phyloP scores from a whole-genome alignment of 1,139 yeast genomes.

The Sugiyamaella japonica region DNA sequence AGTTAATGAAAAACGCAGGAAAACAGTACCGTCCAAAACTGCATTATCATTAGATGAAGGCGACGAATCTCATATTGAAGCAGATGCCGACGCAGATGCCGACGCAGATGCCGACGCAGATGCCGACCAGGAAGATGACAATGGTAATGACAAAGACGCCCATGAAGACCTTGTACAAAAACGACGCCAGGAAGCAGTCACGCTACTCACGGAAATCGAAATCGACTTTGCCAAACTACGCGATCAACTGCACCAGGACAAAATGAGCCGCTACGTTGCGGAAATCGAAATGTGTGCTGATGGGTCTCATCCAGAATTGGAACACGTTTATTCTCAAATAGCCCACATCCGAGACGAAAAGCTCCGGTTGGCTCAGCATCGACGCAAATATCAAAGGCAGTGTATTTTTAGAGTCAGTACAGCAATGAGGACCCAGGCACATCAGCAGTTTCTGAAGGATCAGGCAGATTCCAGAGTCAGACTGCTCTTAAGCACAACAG shows the following conservation, averaged over 20 bases:
- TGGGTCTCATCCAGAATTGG: slow-evolving; percentile 88
- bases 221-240: slow-evolving; percentile 80
- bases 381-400: slow-evolving; percentile 68
- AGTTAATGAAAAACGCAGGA: slow-evolving; percentile 8
- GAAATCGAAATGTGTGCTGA: slow-evolving; percentile 85
- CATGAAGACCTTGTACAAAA: slow-evolving; percentile 31
- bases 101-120: slow-evolving; percentile 26
- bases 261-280: slow-evolving; percentile 69
- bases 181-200: slow-evolving; percentile 58
- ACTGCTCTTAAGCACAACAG: slow-evolving; percentile 72
- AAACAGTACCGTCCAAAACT: not conserved
- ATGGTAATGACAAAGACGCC: slow-evolving; percentile 20
- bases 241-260: slow-evolving; percentile 57
- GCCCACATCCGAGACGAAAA: slow-evolving; percentile 70
- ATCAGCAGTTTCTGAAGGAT: slow-evolving; percentile 77
- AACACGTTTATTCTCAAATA: slow-evolving; percentile 64
- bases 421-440: slow-evolving; percentile 76
- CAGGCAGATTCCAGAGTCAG: slow-evolving; percentile 66
- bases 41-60: not conserved
- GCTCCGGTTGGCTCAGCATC: slow-evolving; percentile 63
- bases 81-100: slow-evolving; percentile 27
- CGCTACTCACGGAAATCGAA: slow-evolving; percentile 74
- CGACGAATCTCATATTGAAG: slow-evolving; percentile 23
- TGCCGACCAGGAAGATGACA: slow-evolving; percentile 24
- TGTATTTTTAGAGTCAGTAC: slow-evolving; percentile 79